Percentiles rank a stretch among this genome's conserved stretches.
phyloP scores from a whole-genome alignment of 192 early-diverging fungal genomes.

The Gaertneriomyces sp. region DNA sequence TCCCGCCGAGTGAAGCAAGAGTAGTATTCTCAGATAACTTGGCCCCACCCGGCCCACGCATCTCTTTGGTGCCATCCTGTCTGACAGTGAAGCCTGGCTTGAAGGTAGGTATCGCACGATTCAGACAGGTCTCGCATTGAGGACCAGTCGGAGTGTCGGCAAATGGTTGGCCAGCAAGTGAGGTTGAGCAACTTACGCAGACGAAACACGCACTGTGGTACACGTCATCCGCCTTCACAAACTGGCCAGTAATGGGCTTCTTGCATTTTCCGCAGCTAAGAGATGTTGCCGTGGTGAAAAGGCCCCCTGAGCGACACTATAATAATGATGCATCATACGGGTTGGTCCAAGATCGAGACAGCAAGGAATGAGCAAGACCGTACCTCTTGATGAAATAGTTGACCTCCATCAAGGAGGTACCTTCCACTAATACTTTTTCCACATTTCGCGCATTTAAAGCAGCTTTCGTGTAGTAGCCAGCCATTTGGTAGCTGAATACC shows the following conservation, averaged over 20 bases:
- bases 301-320: constrained; percentile 3
- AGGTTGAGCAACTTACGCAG: constrained; percentile 4
- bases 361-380: neutral
- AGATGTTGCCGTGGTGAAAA: neutral
- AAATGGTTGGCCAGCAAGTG: constrained; percentile 5
- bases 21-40: constrained; percentile 9
- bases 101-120: neutral
- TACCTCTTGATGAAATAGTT: constrained; percentile 18
- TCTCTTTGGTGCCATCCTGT: constrained; percentile 13
- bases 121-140: constrained; percentile 14
- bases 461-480: neutral
- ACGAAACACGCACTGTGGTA: constrained; percentile 8
- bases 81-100: constrained; percentile 18
- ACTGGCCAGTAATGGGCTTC: constrained; percentile 13
- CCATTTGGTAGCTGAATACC: constrained; percentile 14
- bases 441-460: constrained; percentile 10
- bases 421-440: constrained; percentile 12
- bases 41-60: constrained; percentile 18
- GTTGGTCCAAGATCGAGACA: neutral
- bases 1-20: constrained; percentile 7
- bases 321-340: neutral
- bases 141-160: constrained; percentile 12
- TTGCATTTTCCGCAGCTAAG: constrained; percentile 5
- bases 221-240: constrained; percentile 13
- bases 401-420: constrained; percentile 5